Conservation (phyloP, 306 rosid species). For the Pterocarpus macrocarpus region DNA sequence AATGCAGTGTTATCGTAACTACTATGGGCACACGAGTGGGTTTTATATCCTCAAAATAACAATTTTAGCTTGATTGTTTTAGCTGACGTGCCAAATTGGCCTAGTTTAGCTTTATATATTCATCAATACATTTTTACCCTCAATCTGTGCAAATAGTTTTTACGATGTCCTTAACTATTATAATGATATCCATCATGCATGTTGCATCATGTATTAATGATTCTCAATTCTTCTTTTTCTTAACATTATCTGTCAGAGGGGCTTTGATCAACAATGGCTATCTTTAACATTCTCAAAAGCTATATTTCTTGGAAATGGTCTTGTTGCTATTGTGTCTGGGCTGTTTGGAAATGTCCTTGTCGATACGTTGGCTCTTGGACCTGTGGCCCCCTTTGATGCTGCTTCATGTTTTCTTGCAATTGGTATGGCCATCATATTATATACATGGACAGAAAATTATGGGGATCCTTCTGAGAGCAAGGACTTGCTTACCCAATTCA, state of each 20-base stretch:
- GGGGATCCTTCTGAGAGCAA: conserved; percentile 89
- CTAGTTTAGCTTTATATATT: background rate
- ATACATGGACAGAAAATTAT: conserved; percentile 88
- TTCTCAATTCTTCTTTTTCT: conserved; percentile 35
- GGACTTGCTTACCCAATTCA: conserved; percentile 87
- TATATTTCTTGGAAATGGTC: conserved; percentile 94
- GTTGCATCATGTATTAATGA: conserved; percentile 38
- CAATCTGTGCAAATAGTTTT: conserved; percentile 6
- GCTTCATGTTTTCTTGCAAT: conserved; percentile 95
- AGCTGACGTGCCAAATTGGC: conserved; percentile 1
- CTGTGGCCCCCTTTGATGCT: conserved; percentile 98
- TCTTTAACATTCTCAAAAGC: conserved; percentile 93
- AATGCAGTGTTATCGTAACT: conserved; percentile 16
- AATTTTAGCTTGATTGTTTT: conserved; percentile 2
- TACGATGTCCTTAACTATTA: background rate
- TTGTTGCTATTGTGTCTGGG: conserved; percentile 86
- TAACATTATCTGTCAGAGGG: conserved; percentile 69
- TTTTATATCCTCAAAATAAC: background rate
- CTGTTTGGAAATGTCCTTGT: conserved; percentile 93
- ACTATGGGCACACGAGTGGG: background rate
- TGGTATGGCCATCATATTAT: conserved; percentile 87
- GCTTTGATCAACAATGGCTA: conserved; percentile 96
- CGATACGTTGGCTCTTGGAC: conserved; percentile 83
- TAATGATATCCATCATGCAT: conserved; percentile 43
- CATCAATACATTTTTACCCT: background rate